Evolutionary conservation across 805 yeast species (phyloP).

Genomic region (Kodamaea nitidulidarum): DNA sequence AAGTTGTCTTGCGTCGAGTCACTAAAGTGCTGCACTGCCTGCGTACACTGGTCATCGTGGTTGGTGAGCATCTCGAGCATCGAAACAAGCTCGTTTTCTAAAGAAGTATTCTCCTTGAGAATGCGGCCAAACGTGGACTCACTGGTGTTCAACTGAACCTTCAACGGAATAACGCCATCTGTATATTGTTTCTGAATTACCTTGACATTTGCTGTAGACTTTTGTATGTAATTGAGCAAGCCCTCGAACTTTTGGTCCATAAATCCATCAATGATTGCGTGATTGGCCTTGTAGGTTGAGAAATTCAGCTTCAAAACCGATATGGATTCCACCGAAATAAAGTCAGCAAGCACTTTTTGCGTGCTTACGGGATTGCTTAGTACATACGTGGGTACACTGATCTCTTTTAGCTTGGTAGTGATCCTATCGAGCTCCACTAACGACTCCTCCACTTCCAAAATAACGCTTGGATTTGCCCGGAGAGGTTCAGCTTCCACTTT

Average conservation of each 20-base stretch:
- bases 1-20: slow-evolving; percentile 23
- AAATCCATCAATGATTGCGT: slow-evolving; percentile 16
- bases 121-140: slow-evolving; percentile 20
- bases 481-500: slow-evolving; percentile 4
- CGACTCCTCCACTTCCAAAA: not conserved
- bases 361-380: slow-evolving; percentile 7
- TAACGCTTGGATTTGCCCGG: not conserved
- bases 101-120: slow-evolving; percentile 39
- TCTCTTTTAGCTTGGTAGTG: not conserved
- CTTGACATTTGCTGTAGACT: not conserved
- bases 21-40: slow-evolving; percentile 40
- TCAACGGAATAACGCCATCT: slow-evolving; percentile 5
- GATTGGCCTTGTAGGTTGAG: slow-evolving; percentile 24
- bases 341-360: slow-evolving; percentile 22
- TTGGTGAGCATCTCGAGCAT: slow-evolving; percentile 67
- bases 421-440: slow-evolving; percentile 5
- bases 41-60: slow-evolving; percentile 76
- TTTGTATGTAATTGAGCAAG: slow-evolving; percentile 8
- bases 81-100: slow-evolving; percentile 68
- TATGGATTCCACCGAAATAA: slow-evolving; percentile 33
- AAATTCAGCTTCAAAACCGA: slow-evolving; percentile 23
- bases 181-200: slow-evolving; percentile 7
- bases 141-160: slow-evolving; percentile 5
- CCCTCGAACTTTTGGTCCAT: slow-evolving; percentile 16
- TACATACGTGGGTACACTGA: slow-evolving; percentile 4